A percentile compares a stretch with the other conserved stretches of the same genome.
phyloP scores from a whole-genome alignment of 202 grass and related monocot species.

The Thinopyrum obtusiflorum region DNA sequence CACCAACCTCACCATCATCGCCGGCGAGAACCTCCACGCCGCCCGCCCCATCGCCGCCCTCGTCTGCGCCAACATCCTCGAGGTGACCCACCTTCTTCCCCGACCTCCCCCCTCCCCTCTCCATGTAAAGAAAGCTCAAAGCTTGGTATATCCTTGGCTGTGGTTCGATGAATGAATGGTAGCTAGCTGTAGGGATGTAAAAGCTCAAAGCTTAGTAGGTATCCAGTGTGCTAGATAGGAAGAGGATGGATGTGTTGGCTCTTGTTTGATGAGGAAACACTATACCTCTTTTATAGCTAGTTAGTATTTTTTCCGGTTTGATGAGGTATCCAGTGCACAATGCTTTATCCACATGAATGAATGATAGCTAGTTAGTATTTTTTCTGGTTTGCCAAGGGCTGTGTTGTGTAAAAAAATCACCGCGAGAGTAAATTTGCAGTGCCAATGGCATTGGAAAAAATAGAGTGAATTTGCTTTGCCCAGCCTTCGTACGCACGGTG shows the following conservation, averaged over 20 bases:
- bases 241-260: not conserved
- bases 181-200: not conserved
- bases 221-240: not conserved
- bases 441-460: not conserved
- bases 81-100: slow-evolving; percentile 60
- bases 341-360: no score
- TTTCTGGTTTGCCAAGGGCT: not conserved
- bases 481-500: not conserved
- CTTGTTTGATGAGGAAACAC: slow-evolving; percentile 5
- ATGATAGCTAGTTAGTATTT: not conserved
- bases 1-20: slow-evolving; percentile 99
- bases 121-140: slow-evolving; percentile 11
- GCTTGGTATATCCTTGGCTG: no score
- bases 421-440: not conserved
- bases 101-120: not conserved
- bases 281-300: not conserved
- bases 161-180: not conserved
- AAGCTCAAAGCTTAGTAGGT: not conserved
- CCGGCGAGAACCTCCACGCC: slow-evolving; percentile 88
- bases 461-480: not conserved
- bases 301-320: not conserved
- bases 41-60: slow-evolving; percentile 73
- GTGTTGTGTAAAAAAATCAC: not conserved
- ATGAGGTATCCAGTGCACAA: no score
- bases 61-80: slow-evolving; percentile 94